These are phyloP conservation scores for Suhomyces guaymorum DNA, from an alignment of 1,139 yeast genomes.

Conservation along the genomic window DNA sequence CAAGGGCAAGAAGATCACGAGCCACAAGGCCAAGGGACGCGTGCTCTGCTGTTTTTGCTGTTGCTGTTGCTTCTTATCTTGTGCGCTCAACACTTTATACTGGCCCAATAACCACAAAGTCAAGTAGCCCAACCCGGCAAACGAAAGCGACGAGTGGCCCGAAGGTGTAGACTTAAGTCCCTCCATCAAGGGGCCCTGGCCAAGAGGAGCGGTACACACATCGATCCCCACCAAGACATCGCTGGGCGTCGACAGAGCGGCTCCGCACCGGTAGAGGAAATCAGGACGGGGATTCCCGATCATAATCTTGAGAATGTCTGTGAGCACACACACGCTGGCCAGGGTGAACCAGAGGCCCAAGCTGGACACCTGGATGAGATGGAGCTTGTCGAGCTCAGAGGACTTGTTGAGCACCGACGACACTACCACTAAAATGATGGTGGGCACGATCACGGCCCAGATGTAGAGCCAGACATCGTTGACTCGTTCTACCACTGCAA, in stretches of 20 bases:
- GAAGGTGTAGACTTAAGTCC: slow-evolving; percentile 83
- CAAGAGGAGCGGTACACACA: slow-evolving; percentile 44
- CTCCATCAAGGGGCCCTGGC: slow-evolving; percentile 56
- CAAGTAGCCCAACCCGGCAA: slow-evolving; percentile 63
- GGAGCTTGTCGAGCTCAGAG: slow-evolving; percentile 17
- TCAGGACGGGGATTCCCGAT: slow-evolving; percentile 31
- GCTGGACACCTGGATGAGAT: slow-evolving; percentile 22
- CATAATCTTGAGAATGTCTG: slow-evolving; percentile 28
- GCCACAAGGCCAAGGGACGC: slow-evolving; percentile 8
- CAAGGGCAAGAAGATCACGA: slow-evolving; percentile 23
- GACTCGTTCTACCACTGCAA: slow-evolving; percentile 22
- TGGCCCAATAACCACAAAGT: slow-evolving; percentile 34
- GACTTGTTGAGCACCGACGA: slow-evolving; percentile 14
- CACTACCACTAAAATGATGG: slow-evolving; percentile 15
- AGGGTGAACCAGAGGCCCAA: slow-evolving; percentile 19
- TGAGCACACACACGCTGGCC: slow-evolving; percentile 36
- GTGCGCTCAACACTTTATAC: slow-evolving; percentile 11
- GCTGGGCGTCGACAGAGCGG: slow-evolving; percentile 16
- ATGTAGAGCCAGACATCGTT: slow-evolving; percentile 22
- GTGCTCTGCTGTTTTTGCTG: slow-evolving; percentile 5
- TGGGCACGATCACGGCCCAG: slow-evolving; percentile 17
- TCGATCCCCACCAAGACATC: slow-evolving; percentile 19
- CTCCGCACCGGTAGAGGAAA: slow-evolving; percentile 26
- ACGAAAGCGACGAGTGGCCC: slow-evolving; percentile 74
- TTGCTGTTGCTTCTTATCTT: no score